These are phyloP conservation scores for Fusarium veterinarium DNA, from an alignment of 2,329 filamentous ascomycete genomes.

Conservation along the genomic window DNA sequence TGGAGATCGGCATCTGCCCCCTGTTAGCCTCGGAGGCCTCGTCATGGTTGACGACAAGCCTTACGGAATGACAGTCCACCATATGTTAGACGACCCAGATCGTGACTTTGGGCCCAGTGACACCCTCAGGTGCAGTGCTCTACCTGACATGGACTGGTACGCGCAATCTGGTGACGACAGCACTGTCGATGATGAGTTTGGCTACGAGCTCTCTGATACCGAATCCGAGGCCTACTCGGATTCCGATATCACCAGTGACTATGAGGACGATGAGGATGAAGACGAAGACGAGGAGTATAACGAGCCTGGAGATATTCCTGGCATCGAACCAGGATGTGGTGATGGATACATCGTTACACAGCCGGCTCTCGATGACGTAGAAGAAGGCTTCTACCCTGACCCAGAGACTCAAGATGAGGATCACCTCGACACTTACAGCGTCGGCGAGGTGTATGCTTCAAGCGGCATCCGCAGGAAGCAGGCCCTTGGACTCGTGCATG, in stretches of 20 bases:
- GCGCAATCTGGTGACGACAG: constrained; percentile 56
- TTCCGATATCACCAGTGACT: constrained; percentile 65
- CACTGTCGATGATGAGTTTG: constrained; percentile 64
- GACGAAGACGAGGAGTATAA: constrained; percentile 67
- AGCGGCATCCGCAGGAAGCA: constrained; percentile 86
- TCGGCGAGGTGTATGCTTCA: constrained; percentile 89
- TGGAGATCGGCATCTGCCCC: constrained; percentile 85
- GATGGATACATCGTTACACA: constrained; percentile 88
- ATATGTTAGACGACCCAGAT: constrained; percentile 85
- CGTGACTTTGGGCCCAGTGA: constrained; percentile 52
- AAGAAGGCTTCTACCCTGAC: constrained; percentile 84
- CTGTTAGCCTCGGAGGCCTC: constrained; percentile 90
- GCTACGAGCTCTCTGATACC: constrained; percentile 71
- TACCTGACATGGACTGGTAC: constrained; percentile 56
- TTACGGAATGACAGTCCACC: constrained; percentile 96
- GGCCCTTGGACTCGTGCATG: constrained; percentile 79
- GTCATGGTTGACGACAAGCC: constrained; percentile 85
- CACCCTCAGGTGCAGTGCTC: constrained; percentile 54
- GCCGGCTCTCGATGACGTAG: constrained; percentile 88
- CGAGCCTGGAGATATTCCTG: constrained; percentile 81
- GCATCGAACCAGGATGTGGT: constrained; percentile 78
- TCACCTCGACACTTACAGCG: constrained; percentile 80
- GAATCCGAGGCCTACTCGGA: constrained; percentile 67
- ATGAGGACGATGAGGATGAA: constrained; percentile 61
- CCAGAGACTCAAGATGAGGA: constrained; percentile 79